These are phyloP conservation scores for Lactarius psammicola DNA, from an alignment of 768 basidiomycete genomes.

Conservation along the genomic window DNA sequence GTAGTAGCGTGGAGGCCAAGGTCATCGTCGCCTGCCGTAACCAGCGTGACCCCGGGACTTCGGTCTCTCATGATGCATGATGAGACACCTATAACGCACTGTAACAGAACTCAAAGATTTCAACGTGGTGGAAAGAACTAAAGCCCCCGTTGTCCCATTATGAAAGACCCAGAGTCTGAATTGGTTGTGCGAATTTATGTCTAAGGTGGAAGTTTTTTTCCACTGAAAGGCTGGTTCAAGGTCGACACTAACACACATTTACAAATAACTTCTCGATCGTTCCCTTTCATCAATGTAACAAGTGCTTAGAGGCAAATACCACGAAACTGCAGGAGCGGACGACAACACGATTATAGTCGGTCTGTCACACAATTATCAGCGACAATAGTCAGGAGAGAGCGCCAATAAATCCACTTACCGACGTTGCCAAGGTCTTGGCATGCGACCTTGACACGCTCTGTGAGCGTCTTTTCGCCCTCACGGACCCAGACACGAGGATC, in stretches of 20 bases:
- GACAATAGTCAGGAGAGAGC: background rate
- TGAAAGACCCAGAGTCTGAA: too few species aligned
- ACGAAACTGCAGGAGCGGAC: background rate
- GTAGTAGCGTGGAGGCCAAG: conserved; percentile 35
- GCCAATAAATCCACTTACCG: conserved; percentile 16
- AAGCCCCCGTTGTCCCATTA: too few species aligned
- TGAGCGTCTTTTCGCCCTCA: conserved; percentile 94
- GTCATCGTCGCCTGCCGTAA: conserved; percentile 33
- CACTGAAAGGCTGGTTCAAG: too few species aligned
- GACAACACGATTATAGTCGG: conserved; percentile 5
- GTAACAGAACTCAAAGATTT: too few species aligned
- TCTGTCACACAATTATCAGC: conserved; percentile 4
- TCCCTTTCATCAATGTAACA: background rate
- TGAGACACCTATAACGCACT: too few species aligned
- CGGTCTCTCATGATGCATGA: too few species aligned
- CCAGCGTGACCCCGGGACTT: too few species aligned
- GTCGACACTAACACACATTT: too few species aligned
- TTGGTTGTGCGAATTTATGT: too few species aligned
- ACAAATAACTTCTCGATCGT: background rate
- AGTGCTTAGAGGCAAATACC: background rate
- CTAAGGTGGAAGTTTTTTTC: too few species aligned
- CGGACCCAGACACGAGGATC: conserved; percentile 99
- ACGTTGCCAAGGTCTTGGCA: conserved; percentile 80
- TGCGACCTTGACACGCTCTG: conserved; percentile 87
- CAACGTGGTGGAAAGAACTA: too few species aligned